These are phyloP conservation scores for Microsporum canis DNA, from an alignment of 2,329 filamentous ascomycete genomes.

Conservation along the genomic window DNA sequence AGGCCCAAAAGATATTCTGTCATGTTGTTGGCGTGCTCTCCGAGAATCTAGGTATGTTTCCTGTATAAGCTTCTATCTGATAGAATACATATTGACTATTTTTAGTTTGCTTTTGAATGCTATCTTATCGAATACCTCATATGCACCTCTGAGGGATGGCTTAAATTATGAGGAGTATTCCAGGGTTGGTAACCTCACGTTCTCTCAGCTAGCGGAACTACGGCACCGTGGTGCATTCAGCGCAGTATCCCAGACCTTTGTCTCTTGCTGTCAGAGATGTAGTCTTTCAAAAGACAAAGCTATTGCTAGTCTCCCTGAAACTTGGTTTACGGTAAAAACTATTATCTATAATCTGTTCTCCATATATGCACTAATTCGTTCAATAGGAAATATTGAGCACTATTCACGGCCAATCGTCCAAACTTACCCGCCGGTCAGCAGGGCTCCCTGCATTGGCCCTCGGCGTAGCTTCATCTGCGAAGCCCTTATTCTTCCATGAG, in stretches of 20 bases:
- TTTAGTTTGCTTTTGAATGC: conserved; percentile 60
- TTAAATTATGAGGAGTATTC: conserved; percentile 49
- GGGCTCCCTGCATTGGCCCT: conserved; percentile 81
- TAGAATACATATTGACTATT: neutral
- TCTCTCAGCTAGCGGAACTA: conserved; percentile 69
- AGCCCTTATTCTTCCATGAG: conserved; percentile 35
- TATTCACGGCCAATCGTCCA: conserved; percentile 64
- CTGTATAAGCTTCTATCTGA: neutral
- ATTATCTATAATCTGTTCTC: neutral
- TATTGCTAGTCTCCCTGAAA: conserved; percentile 42
- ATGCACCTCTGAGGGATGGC: conserved; percentile 36
- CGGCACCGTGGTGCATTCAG: conserved; percentile 89
- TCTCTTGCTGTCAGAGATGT: conserved; percentile 61
- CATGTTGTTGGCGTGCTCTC: conserved; percentile 89
- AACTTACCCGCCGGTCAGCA: conserved; percentile 75
- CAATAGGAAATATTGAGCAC: conserved; percentile 46
- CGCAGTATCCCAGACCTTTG: conserved; percentile 81
- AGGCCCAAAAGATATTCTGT: conserved; percentile 74
- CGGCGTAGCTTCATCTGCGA: conserved; percentile 56
- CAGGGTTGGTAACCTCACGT: conserved; percentile 60
- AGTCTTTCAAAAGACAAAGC: conserved; percentile 40
- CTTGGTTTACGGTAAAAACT: conserved; percentile 57
- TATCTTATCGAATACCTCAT: conserved; percentile 46
- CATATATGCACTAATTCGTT: conserved; percentile 14
- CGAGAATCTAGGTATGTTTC: conserved; percentile 70